Evolutionary conservation across 73 alveolate genomes (phyloP).

Genomic region (Stentor roeselii): DNA sequence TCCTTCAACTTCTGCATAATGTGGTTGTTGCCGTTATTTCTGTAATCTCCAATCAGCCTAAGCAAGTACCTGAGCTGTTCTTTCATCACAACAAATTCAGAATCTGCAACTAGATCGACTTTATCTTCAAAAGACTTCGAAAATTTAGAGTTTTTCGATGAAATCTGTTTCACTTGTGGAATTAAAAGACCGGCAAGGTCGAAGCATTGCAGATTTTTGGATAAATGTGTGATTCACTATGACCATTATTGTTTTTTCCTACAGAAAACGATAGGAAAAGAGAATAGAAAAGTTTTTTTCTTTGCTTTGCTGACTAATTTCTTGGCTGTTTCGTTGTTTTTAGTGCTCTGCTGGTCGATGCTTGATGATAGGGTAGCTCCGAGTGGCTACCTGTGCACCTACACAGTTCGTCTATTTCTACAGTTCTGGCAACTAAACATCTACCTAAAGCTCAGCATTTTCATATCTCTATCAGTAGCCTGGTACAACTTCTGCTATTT

Average conservation of each 20-base stretch:
- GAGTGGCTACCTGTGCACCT: not conserved
- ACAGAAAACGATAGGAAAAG: conserved; percentile 9
- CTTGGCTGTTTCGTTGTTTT: not conserved
- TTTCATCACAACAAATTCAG: not conserved
- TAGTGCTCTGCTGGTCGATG: not conserved
- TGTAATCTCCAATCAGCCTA: not conserved
- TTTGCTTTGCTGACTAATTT: not conserved
- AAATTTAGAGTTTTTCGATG: not conserved
- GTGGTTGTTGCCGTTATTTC: not conserved
- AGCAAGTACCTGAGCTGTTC: not conserved
- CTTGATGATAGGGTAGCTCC: not conserved
- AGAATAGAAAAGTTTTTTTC: not conserved
- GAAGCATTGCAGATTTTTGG: conserved; percentile 7
- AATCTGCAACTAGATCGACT: not conserved
- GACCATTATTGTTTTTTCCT: conserved; percentile 20
- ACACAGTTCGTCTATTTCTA: not conserved
- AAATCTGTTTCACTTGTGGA: not conserved
- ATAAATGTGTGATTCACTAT: not conserved
- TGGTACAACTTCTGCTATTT: conserved; percentile 20
- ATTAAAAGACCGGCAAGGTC: not conserved
- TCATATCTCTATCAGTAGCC: not conserved
- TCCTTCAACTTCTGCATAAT: not conserved
- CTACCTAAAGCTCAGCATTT: not conserved
- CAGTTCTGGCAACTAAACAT: not conserved
- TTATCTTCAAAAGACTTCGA: not conserved